Percentiles rank a stretch among this genome's conserved stretches.
Conservation (phyloP, 805 yeast genomes). For the Danielia oregonensis region DNA sequence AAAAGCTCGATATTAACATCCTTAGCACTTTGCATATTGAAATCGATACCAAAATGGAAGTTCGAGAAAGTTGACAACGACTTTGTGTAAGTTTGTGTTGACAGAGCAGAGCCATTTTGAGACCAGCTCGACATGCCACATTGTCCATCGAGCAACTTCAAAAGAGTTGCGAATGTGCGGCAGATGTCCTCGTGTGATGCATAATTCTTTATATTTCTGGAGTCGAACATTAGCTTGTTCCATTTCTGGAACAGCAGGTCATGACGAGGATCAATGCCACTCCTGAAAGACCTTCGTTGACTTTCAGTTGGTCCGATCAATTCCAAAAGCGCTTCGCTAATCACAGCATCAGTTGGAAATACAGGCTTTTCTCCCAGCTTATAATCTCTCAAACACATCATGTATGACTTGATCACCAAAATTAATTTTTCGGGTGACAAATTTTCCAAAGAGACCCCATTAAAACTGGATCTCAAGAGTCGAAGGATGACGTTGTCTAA, state of each 20-base stretch:
- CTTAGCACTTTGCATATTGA: slow-evolving; percentile 28
- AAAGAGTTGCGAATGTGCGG: slow-evolving; percentile 48
- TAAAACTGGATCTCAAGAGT: slow-evolving; percentile 58
- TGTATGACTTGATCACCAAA: slow-evolving; percentile 66
- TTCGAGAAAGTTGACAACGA: slow-evolving; percentile 38
- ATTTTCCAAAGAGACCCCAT: slow-evolving; percentile 56
- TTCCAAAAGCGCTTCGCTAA: slow-evolving; percentile 11
- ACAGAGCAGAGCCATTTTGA: slow-evolving; percentile 9
- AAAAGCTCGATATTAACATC: slow-evolving; percentile 55
- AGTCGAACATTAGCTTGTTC: slow-evolving; percentile 39
- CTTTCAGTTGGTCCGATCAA: not conserved
- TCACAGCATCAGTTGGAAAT: slow-evolving; percentile 62
- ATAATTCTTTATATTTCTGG: slow-evolving; percentile 42
- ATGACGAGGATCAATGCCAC: slow-evolving; percentile 7
- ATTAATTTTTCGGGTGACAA: slow-evolving; percentile 67
- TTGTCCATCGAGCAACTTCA: slow-evolving; percentile 58
- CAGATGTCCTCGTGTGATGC: slow-evolving; percentile 71
- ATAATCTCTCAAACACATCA: slow-evolving; percentile 64
- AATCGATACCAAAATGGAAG: slow-evolving; percentile 39
- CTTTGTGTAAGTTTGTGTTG: slow-evolving; percentile 17
- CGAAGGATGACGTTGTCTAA: slow-evolving; percentile 77
- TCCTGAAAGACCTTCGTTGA: slow-evolving; percentile 4
- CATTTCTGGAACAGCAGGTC: slow-evolving; percentile 8
- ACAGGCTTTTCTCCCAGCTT: slow-evolving; percentile 56
- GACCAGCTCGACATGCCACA: slow-evolving; percentile 40